Evolutionary conservation across 148 eudicot species (phyloP).

Genomic region (Chenopodium quinoa): DNA sequence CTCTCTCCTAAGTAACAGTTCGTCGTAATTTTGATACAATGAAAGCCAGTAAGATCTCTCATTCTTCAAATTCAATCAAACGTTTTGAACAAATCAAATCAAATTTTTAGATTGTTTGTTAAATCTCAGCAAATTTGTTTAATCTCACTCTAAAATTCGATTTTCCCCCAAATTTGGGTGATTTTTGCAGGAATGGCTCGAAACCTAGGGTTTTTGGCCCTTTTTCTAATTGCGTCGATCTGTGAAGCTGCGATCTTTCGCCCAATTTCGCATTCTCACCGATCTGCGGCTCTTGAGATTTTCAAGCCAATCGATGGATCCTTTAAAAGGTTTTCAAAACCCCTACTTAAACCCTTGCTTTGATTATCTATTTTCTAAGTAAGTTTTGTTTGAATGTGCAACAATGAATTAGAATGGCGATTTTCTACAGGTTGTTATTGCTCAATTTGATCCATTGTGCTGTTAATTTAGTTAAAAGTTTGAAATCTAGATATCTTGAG

Average conservation of each 20-base stretch:
- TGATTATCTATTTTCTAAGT: background rate
- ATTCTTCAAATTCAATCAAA: background rate
- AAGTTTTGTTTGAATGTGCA: background rate
- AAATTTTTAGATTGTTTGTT: background rate
- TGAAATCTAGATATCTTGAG: background rate
- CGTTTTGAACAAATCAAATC: background rate
- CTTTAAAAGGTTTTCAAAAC: constrained; percentile 50
- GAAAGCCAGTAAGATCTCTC: constrained; percentile 32
- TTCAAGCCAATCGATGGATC: constrained; percentile 63
- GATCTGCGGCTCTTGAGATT: constrained; percentile 76
- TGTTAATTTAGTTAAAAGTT: background rate
- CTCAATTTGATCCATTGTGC: background rate
- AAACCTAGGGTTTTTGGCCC: constrained; percentile 44
- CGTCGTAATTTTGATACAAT: background rate
- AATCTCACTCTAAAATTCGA: background rate
- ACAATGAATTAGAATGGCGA: background rate
- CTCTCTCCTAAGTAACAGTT: background rate
- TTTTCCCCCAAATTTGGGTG: background rate
- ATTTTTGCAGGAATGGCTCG: constrained; percentile 50
- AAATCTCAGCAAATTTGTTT: background rate
- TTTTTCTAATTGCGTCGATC: constrained; percentile 42
- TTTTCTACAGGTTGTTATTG: background rate
- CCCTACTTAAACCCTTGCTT: constrained; percentile 34
- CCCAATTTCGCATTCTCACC: constrained; percentile 80
- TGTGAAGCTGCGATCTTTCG: constrained; percentile 54